Evolutionary conservation across 1,139 yeast species (phyloP).

Genomic region (Casaregolazyma lundiana): DNA sequence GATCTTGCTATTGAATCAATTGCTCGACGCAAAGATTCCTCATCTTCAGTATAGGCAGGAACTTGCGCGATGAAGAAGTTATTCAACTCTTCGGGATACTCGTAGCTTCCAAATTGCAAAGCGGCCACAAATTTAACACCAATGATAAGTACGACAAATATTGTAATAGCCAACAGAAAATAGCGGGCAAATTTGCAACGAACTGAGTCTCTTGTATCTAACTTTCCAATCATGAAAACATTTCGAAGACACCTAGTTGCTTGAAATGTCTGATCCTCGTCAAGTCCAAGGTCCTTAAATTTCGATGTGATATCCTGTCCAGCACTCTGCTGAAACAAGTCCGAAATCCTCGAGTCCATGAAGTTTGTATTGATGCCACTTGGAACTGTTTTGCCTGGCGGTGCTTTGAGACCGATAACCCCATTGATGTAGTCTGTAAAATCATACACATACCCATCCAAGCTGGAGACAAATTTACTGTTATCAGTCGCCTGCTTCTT

Average conservation of each 20-base stretch:
- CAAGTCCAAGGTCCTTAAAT: slow-evolving; percentile 27
- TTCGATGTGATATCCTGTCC: slow-evolving; percentile 36
- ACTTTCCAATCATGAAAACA: slow-evolving; percentile 38
- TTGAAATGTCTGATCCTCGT: slow-evolving; percentile 24
- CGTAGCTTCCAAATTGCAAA: slow-evolving; percentile 34
- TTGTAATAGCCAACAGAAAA: slow-evolving; percentile 38
- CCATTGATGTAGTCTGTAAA: slow-evolving; percentile 36
- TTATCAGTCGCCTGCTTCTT: slow-evolving; percentile 25
- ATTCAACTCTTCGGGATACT: slow-evolving; percentile 37
- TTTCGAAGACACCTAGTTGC: slow-evolving; percentile 35
- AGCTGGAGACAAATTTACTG: slow-evolving; percentile 28
- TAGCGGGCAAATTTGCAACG: slow-evolving; percentile 39
- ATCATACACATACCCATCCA: slow-evolving; percentile 38
- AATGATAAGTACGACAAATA: slow-evolving; percentile 36
- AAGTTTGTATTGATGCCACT: slow-evolving; percentile 29
- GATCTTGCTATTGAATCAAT: slow-evolving; percentile 40
- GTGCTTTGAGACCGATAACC: slow-evolving; percentile 33
- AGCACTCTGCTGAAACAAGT: slow-evolving; percentile 31
- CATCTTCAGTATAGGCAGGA: slow-evolving; percentile 43
- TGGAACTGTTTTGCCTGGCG: slow-evolving; percentile 27
- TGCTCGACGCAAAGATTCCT: slow-evolving; percentile 39
- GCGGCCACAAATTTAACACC: slow-evolving; percentile 39
- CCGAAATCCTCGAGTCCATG: slow-evolving; percentile 30
- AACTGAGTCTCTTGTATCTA: slow-evolving; percentile 37
- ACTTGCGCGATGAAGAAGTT: slow-evolving; percentile 40